phyloP scores from a whole-genome alignment of 2,329 filamentous ascomycete species.

The Oidium heveae region DNA sequence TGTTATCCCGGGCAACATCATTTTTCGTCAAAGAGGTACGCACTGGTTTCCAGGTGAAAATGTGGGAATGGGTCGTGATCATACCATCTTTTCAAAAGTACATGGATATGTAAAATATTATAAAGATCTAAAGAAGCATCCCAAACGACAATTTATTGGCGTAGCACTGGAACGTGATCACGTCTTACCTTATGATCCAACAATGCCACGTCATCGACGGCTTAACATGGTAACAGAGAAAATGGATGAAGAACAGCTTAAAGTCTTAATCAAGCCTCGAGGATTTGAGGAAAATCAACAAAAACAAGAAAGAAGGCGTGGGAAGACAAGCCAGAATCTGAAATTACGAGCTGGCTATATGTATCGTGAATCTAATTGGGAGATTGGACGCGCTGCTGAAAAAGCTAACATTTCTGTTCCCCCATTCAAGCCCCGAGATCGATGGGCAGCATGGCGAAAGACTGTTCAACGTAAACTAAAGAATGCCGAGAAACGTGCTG shows the following conservation, averaged over 20 bases:
- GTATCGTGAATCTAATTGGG: slow-evolving; percentile 40
- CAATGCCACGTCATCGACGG: slow-evolving; percentile 47
- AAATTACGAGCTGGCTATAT: slow-evolving; percentile 30
- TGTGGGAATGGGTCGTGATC: slow-evolving; percentile 79
- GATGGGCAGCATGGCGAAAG: slow-evolving; percentile 40
- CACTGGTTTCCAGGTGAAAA: slow-evolving; percentile 92
- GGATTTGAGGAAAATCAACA: slow-evolving; percentile 3
- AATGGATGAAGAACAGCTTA: slow-evolving; percentile 14
- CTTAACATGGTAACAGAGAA: slow-evolving; percentile 43
- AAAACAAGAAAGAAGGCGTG: slow-evolving; percentile 10
- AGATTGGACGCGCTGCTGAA: slow-evolving; percentile 39
- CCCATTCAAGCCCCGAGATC: slow-evolving; percentile 27
- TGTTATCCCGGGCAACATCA: slow-evolving; percentile 88
- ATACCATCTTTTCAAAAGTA: slow-evolving; percentile 73
- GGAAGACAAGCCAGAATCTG: slow-evolving; percentile 15
- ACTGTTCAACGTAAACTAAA: slow-evolving; percentile 22
- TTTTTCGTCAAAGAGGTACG: slow-evolving; percentile 90
- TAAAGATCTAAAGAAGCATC: slow-evolving; percentile 58
- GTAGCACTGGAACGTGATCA: slow-evolving; percentile 68
- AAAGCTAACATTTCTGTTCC: slow-evolving; percentile 30
- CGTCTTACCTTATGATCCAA: slow-evolving; percentile 48
- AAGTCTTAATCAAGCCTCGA: slow-evolving; percentile 6
- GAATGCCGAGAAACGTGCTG: slow-evolving; percentile 27
- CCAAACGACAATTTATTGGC: slow-evolving; percentile 81
- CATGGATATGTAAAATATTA: slow-evolving; percentile 94